Evolutionary conservation across 2,329 filamentous ascomycete species (phyloP).

Genomic region (Claviceps pazoutovae): DNA sequence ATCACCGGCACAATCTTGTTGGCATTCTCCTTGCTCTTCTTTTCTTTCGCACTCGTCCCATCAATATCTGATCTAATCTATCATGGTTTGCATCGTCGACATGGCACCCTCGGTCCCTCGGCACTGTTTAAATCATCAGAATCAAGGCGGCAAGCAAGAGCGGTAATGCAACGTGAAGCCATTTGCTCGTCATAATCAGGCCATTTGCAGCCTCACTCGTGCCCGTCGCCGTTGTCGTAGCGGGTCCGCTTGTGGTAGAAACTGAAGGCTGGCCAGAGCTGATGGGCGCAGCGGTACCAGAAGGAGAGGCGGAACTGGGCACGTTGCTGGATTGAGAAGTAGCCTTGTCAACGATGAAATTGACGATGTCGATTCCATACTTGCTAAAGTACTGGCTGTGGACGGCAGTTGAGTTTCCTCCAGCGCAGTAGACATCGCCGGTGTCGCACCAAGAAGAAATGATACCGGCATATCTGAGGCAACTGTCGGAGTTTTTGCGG

Average conservation of each 20-base stretch:
- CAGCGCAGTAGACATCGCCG: conserved; percentile 27
- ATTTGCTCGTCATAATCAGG: not conserved
- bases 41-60: not conserved
- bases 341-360: conserved; percentile 23
- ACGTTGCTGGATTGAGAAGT: not conserved
- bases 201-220: not conserved
- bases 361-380: conserved; percentile 21
- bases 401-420: conserved; percentile 15
- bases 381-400: conserved; percentile 23
- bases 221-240: not conserved
- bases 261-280: not conserved
- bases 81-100: not conserved
- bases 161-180: conserved; percentile 3
- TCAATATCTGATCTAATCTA: not conserved
- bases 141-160: conserved; percentile 1
- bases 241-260: not conserved
- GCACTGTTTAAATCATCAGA: not conserved
- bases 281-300: not conserved
- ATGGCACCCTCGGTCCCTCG: not conserved
- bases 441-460: conserved; percentile 28
- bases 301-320: conserved; percentile 1
- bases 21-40: not conserved
- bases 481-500: conserved; percentile 20
- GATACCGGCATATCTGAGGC: conserved; percentile 21
- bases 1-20: not conserved